Percentiles rank a stretch among this genome's conserved stretches.
These are phyloP conservation scores for Steccherinum ochraceum DNA, from an alignment of 768 basidiomycete species.

Conservation along the genomic window DNA sequence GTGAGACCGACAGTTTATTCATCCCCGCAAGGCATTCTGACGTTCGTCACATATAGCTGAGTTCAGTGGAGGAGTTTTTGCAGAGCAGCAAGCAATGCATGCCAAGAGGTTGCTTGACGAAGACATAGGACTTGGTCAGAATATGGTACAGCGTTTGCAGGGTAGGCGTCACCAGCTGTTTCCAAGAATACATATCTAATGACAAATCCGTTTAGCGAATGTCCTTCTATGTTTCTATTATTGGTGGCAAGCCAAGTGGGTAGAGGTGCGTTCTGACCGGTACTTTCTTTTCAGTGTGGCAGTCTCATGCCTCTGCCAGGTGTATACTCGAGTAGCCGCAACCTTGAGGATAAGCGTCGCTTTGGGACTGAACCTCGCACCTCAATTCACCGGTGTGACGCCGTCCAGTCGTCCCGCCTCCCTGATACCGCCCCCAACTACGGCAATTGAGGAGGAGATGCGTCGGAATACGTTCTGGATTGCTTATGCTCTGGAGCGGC, in stretches of 20 bases:
- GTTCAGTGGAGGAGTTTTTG: conserved; percentile 44
- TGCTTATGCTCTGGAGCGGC: conserved; percentile 31
- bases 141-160: conserved; percentile 55
- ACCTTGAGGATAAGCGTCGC: conserved; percentile 51
- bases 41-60: conserved; percentile 46
- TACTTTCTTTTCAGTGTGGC: too few relatives aligned
- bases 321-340: conserved; percentile 54
- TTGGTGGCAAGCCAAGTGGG: conserved; percentile 42
- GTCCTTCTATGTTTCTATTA: conserved; percentile 59
- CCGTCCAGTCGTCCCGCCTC: conserved; percentile 46
- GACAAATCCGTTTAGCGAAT: conserved; percentile 34
- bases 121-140: conserved; percentile 43
- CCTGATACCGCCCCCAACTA: conserved; percentile 51
- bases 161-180: conserved; percentile 29
- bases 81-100: conserved; percentile 53
- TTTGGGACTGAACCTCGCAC: conserved; percentile 55
- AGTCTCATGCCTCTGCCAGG: conserved; percentile 35
- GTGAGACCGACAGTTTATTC: too few relatives aligned
- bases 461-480: conserved; percentile 58
- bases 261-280: conserved; percentile 55
- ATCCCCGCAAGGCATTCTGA: too few relatives aligned
- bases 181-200: too few relatives aligned
- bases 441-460: conserved; percentile 60
- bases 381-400: conserved; percentile 43
- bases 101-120: conserved; percentile 46